A percentile compares a stretch with the other conserved stretches of the same genome.
phyloP scores from a whole-genome alignment of 768 basidiomycete species.

The Nidularia sp. region DNA sequence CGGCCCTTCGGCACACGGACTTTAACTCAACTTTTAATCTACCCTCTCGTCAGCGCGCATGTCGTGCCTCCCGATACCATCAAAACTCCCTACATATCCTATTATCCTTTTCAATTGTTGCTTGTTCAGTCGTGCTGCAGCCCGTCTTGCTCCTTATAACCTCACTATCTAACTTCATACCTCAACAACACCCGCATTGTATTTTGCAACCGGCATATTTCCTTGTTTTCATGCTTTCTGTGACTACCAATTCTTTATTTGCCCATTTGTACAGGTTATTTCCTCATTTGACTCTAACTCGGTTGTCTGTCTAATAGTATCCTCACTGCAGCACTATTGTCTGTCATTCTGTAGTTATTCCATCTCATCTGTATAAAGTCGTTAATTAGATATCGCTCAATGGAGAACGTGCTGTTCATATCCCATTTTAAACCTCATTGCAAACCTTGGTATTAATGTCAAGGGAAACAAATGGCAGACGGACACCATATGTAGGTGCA shows the following conservation, averaged over 20 bases:
- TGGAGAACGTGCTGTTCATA: too few relatives aligned
- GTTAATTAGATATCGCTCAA: slow-evolving; percentile 31
- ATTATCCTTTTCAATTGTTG: slow-evolving; percentile 35
- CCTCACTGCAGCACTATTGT: slow-evolving; percentile 57
- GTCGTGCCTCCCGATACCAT: slow-evolving; percentile 23
- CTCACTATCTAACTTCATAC: slow-evolving; percentile 33
- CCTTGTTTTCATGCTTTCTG: slow-evolving; percentile 49
- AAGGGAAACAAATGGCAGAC: too few relatives aligned
- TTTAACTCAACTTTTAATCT: slow-evolving; percentile 32
- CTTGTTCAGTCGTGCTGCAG: slow-evolving; percentile 34
- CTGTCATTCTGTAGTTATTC: slow-evolving; percentile 74
- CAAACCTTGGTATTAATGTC: too few relatives aligned
- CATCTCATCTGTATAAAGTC: slow-evolving; percentile 52
- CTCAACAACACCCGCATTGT: slow-evolving; percentile 54
- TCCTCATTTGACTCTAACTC: slow-evolving; percentile 39
- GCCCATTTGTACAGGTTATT: slow-evolving; percentile 60
- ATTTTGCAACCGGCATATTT: slow-evolving; percentile 64
- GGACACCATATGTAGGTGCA: too few relatives aligned
- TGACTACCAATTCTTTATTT: slow-evolving; percentile 34
- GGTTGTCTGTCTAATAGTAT: slow-evolving; percentile 70
- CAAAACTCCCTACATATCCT: slow-evolving; percentile 38
- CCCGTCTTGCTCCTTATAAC: slow-evolving; percentile 31
- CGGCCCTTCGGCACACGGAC: slow-evolving; percentile 21
- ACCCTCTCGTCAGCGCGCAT: slow-evolving; percentile 15
- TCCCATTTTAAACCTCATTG: too few relatives aligned